Conservation (phyloP, 2,329 filamentous ascomycete genomes). For the Cladorrhinum sp. region DNA sequence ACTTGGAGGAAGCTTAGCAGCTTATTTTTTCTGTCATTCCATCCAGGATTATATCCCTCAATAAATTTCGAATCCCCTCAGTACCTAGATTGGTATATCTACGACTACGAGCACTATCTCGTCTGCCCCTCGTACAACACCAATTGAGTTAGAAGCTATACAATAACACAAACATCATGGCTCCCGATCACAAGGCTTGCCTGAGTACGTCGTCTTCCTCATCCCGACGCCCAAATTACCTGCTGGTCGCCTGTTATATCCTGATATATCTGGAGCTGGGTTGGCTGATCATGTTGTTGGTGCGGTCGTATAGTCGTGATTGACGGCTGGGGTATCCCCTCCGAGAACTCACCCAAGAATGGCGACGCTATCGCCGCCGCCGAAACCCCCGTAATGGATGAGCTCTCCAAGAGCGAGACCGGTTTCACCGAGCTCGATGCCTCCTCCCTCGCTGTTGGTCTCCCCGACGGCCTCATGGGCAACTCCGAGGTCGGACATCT, state of each 20-base stretch:
- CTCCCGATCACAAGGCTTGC: constrained; percentile 59
- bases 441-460: constrained; percentile 89
- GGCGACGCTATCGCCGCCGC: constrained; percentile 95
- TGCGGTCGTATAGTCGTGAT: constrained; percentile 76
- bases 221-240: constrained; percentile 37
- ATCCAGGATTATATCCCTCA: constrained; percentile 23
- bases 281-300: constrained; percentile 58
- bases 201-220: constrained; percentile 56
- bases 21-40: neutral
- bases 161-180: constrained; percentile 42
- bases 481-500: constrained; percentile 98
- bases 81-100: constrained; percentile 8
- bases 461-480: constrained; percentile 96
- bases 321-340: constrained; percentile 94
- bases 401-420: constrained; percentile 75
- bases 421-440: constrained; percentile 93
- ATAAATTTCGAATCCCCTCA: neutral
- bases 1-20: constrained; percentile 1
- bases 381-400: constrained; percentile 92
- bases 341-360: constrained; percentile 74
- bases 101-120: neutral
- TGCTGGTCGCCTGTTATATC: constrained; percentile 50
- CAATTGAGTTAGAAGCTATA: neutral
- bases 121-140: neutral
- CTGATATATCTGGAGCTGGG: constrained; percentile 56